phyloP scores from a whole-genome alignment of 257 asterid genomes.

The Solanum bukasovii region DNA sequence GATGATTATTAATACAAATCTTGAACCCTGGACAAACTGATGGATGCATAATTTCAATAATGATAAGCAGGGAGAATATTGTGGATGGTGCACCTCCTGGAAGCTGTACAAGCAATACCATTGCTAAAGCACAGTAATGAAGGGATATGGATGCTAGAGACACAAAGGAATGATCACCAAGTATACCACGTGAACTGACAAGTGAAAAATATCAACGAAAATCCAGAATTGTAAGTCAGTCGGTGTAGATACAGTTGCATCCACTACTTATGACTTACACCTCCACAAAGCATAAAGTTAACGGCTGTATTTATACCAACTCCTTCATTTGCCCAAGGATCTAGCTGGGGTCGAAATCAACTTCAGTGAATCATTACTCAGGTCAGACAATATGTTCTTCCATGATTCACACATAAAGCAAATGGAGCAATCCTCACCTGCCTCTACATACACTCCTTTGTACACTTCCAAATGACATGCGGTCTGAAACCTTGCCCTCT shows the following conservation, averaged over 20 bases:
- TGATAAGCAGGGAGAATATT: neutral
- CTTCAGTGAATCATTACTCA: neutral
- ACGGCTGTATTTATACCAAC: neutral
- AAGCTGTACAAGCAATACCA: neutral
- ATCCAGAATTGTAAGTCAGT: neutral
- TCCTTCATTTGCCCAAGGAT: neutral
- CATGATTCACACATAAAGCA: neutral
- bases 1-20: neutral
- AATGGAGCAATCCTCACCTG: neutral
- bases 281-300: neutral
- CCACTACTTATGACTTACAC: neutral
- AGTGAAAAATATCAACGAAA: neutral
- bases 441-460: neutral
- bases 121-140: neutral
- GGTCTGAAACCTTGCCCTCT: neutral
- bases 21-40: neutral
- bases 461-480: neutral
- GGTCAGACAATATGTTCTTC: neutral
- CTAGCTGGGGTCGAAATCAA: neutral
- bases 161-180: neutral
- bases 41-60: neutral
- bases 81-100: neutral
- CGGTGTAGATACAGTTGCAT: neutral
- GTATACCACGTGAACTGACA: neutral
- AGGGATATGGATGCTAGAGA: neutral